These are phyloP conservation scores for Fusarium sp. DNA, from an alignment of 2,329 filamentous ascomycete species.

Conservation along the genomic window DNA sequence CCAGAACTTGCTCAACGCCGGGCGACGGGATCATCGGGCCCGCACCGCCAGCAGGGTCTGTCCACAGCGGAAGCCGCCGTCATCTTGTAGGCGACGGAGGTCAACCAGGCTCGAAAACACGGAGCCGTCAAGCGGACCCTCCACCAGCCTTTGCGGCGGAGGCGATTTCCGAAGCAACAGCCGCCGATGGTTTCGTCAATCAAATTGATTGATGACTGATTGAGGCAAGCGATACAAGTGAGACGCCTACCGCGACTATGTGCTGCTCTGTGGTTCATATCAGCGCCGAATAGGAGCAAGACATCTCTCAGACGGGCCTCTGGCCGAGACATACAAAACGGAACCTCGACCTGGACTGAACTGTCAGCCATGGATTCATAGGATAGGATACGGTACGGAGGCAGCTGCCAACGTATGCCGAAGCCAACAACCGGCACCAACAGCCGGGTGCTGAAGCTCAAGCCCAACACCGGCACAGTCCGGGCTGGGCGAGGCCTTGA, in stretches of 20 bases:
- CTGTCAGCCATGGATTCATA: background rate
- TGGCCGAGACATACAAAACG: constrained; percentile 5
- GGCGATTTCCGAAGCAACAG: constrained; percentile 25
- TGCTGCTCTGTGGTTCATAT: constrained; percentile 11
- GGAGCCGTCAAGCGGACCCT: constrained; percentile 39
- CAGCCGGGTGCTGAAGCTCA: constrained; percentile 40
- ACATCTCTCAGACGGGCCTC: constrained; percentile 8
- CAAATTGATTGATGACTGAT: constrained; percentile 11
- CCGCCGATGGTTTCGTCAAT: constrained; percentile 23
- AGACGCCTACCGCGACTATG: constrained; percentile 17
- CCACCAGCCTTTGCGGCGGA: constrained; percentile 28
- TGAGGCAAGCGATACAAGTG: constrained; percentile 13
- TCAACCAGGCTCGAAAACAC: constrained; percentile 16
- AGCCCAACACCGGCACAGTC: constrained; percentile 40
- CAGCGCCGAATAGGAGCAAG: constrained; percentile 14
- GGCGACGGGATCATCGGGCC: constrained; percentile 35
- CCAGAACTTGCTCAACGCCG: constrained; percentile 17
- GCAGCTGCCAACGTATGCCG: constrained; percentile 22
- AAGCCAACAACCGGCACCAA: constrained; percentile 38
- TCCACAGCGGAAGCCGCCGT: constrained; percentile 34
- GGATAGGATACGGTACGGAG: constrained; percentile 1
- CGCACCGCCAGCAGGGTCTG: constrained; percentile 35
- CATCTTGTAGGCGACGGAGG: constrained; percentile 26
- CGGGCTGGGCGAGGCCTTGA: constrained; percentile 38
- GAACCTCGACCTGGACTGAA: constrained; percentile 6